Percentiles rank a stretch among this genome's conserved stretches.
Evolutionary conservation across 257 asterid genomes (phyloP).

Genomic region (Capsicum baccatum): DNA sequence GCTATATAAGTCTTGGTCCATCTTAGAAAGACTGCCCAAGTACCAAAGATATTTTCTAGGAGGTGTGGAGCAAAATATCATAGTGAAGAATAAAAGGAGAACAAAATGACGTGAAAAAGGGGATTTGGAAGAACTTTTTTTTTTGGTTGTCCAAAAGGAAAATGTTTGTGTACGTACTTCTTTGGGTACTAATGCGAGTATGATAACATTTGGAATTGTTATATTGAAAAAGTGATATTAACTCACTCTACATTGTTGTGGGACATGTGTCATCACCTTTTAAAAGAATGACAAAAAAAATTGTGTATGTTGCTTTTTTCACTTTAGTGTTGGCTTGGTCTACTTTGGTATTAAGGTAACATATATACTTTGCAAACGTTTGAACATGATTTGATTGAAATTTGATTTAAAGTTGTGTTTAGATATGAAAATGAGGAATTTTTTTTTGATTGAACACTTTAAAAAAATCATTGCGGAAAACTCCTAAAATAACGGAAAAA

Average conservation of each 20-base stretch:
- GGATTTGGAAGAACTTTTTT: not conserved
- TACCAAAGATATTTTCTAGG: not conserved
- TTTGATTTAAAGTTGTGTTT: not conserved
- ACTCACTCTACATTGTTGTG: conserved; percentile 15
- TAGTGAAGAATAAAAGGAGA: not conserved
- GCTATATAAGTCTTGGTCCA: not conserved
- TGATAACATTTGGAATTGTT: conserved; percentile 4
- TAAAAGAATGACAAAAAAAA: not conserved
- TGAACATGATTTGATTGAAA: not conserved
- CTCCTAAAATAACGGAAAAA: too few species aligned
- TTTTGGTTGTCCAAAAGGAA: not conserved
- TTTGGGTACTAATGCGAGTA: conserved; percentile 16
- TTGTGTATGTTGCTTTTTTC: not conserved
- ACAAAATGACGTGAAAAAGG: not conserved
- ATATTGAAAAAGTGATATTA: not conserved
- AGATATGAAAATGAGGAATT: not conserved
- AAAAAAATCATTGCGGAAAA: too few species aligned
- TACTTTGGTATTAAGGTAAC: conserved; percentile 21
- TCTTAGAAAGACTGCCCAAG: not conserved
- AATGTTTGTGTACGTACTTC: not conserved
- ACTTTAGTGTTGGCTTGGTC: conserved; percentile 23
- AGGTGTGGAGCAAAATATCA: not conserved
- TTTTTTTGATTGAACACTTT: too few species aligned
- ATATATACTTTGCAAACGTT: not conserved
- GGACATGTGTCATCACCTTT: conserved; percentile 20